Conservation (phyloP, 2,329 filamentous ascomycete species). For the Aspergillus novoparasiticus region DNA sequence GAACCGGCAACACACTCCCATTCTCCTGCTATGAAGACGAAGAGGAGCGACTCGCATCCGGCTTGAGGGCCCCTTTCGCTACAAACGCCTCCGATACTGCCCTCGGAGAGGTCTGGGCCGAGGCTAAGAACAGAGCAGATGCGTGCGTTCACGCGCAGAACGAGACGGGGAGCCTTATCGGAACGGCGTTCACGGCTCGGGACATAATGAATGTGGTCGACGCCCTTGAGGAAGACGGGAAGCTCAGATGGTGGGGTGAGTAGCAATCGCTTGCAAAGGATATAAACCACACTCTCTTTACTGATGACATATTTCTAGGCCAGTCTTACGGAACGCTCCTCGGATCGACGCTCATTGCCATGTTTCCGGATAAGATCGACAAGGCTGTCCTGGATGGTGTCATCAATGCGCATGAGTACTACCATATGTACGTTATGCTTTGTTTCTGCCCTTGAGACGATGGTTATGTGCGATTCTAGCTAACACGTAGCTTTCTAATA, state of each 20-base stretch:
- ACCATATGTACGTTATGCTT: no score
- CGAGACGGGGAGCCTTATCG: constrained; percentile 28
- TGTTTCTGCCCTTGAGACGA: no score
- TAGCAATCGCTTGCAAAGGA: not conserved
- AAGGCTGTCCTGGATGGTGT: no score
- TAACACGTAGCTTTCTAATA: no score
- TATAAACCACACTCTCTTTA: not conserved
- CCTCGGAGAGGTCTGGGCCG: no score
- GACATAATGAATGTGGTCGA: constrained; percentile 50
- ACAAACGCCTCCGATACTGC: no score
- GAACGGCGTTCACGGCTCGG: constrained; percentile 46
- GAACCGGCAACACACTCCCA: constrained; percentile 1
- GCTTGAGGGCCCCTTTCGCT: no score
- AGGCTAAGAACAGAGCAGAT: no score
- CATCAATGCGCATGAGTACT: no score
- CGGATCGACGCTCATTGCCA: constrained; percentile 15
- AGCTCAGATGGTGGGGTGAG: constrained; percentile 43
- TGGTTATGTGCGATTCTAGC: no score
- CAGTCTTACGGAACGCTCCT: constrained; percentile 18
- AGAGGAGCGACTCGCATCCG: no score
- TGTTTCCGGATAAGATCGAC: constrained; percentile 12
- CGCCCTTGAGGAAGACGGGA: constrained; percentile 42
- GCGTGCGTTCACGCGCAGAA: not conserved
- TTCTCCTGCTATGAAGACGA: not conserved
- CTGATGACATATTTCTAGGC: not conserved